Conservation (phyloP, 345 rosid species). For the Syzygium jambos region DNA sequence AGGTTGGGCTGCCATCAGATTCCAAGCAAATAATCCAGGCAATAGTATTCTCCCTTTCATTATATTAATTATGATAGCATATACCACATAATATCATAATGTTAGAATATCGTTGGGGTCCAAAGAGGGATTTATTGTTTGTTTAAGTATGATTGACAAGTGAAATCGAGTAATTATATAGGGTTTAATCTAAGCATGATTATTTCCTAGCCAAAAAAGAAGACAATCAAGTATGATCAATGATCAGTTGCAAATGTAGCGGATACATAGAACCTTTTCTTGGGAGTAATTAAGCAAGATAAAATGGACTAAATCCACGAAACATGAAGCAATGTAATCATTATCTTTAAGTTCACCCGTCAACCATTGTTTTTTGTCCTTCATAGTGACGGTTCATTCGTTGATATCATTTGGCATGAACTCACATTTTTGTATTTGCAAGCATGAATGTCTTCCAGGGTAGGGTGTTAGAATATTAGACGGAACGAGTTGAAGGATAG, state of each 20-base stretch:
- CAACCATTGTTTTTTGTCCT: background rate
- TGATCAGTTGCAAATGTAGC: background rate
- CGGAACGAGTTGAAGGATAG: background rate
- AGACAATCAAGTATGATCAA: background rate
- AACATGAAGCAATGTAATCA: background rate
- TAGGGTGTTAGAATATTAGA: background rate
- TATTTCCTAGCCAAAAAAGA: background rate
- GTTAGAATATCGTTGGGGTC: background rate
- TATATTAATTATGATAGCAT: background rate
- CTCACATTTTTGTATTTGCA: background rate
- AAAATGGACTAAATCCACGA: background rate
- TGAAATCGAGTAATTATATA: background rate
- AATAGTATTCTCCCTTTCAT: background rate
- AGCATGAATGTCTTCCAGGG: background rate
- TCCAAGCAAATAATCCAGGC: constrained; percentile 19
- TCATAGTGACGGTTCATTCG: background rate
- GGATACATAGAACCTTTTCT: background rate
- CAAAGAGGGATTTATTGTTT: background rate
- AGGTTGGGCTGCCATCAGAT: constrained; percentile 24
- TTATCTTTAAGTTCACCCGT: background rate
- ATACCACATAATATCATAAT: background rate
- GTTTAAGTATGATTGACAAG: background rate
- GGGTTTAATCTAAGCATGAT: background rate
- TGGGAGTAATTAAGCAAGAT: background rate
- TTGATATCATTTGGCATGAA: background rate